These are phyloP conservation scores for Aphanocladium album DNA, from an alignment of 2,329 filamentous ascomycete genomes.

Conservation along the genomic window DNA sequence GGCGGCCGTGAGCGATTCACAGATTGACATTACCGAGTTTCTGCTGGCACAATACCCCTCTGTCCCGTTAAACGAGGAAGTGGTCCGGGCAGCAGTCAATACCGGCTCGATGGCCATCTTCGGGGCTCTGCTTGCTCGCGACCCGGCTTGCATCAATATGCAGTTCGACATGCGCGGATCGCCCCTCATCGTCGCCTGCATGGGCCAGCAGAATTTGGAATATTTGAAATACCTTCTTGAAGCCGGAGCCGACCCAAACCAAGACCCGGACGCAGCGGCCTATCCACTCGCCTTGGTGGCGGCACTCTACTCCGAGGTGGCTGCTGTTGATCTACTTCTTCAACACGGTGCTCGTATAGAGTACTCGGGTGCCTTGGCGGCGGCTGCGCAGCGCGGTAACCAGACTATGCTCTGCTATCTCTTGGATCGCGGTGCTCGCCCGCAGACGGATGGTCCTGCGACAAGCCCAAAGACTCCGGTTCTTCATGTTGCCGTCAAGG, in stretches of 20 bases:
- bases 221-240: constrained; percentile 14
- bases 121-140: constrained; percentile 5
- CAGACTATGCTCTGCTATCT: not conserved
- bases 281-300: not conserved
- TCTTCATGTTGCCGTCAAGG: not conserved
- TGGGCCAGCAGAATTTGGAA: constrained; percentile 7
- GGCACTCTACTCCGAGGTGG: not conserved
- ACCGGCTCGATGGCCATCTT: constrained; percentile 14
- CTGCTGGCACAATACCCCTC: constrained; percentile 9
- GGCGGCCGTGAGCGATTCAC: not conserved
- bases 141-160: constrained; percentile 14
- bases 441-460: not conserved
- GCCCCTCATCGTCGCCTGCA: constrained; percentile 15
- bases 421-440: not conserved
- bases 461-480: too few species aligned
- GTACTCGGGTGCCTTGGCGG: not conserved
- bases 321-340: not conserved
- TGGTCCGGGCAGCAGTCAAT: constrained; percentile 11
- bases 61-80: constrained; percentile 6
- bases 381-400: not conserved
- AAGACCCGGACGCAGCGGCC: constrained; percentile 2
- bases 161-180: constrained; percentile 14
- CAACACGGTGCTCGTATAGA: not conserved
- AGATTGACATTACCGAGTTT: constrained; percentile 3
- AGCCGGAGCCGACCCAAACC: constrained; percentile 16